Conservation (phyloP, 371 early-diverging fungal genomes). For the Syncephalastrum monosporum region DNA sequence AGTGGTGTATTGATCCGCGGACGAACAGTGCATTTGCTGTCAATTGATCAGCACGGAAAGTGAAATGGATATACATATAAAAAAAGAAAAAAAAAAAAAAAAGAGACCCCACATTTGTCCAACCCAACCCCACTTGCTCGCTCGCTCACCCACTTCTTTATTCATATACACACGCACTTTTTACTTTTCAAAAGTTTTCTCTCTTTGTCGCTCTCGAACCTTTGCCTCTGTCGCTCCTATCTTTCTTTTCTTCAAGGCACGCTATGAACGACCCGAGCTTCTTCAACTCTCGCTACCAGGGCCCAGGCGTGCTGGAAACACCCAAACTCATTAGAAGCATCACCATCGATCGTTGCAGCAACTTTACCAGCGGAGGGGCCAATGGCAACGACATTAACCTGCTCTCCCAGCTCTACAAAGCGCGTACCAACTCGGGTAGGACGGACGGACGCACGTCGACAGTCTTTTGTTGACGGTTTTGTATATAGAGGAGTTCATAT, state of each 20-base stretch:
- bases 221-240: background rate
- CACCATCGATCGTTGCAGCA: constrained; percentile 47
- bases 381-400: constrained; percentile 52
- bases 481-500: constrained; percentile 42
- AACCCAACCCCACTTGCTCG: too few species aligned
- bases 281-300: constrained; percentile 17
- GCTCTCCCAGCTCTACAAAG: constrained; percentile 47
- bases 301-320: constrained; percentile 30
- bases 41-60: too few species aligned
- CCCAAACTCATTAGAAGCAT: constrained; percentile 46
- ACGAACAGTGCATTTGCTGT: too few species aligned
- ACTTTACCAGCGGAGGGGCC: constrained; percentile 44
- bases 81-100: too few species aligned
- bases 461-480: background rate
- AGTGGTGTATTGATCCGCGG: too few species aligned
- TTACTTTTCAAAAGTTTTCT: background rate
- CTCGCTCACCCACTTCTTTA: too few species aligned
- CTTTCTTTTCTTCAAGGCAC: constrained; percentile 2
- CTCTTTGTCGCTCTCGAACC: background rate
- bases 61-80: too few species aligned
- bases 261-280: constrained; percentile 16
- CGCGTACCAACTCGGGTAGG: constrained; percentile 43
- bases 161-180: too few species aligned
- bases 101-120: too few species aligned
- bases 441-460: background rate